phyloP scores from a whole-genome alignment of 2,329 filamentous ascomycete species.

The Huntiella abstrusa region DNA sequence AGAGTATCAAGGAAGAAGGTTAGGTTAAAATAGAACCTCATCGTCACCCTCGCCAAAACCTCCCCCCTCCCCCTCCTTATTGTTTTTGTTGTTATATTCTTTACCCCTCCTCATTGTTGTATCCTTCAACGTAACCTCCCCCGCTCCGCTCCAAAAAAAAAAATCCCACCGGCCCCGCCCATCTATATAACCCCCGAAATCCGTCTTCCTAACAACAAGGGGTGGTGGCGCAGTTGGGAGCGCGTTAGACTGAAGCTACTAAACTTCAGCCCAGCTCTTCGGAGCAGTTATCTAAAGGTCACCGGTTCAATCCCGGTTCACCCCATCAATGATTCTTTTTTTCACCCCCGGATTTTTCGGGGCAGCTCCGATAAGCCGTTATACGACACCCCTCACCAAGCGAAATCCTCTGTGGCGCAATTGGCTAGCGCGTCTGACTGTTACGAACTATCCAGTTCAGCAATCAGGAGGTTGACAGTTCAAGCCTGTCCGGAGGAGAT shows the following conservation, averaged over 20 bases:
- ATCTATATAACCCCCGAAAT: no score
- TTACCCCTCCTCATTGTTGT: no score
- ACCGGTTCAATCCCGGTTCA: constrained; percentile 11
- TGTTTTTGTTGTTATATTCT: no score
- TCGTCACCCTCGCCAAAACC: no score
- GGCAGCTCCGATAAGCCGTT: no score
- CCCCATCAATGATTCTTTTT: constrained; percentile 1
- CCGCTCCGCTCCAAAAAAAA: no score
- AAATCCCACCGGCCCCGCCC: no score
- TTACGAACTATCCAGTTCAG: constrained; percentile 19
- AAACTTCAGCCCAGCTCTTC: neutral
- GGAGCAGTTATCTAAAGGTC: constrained; percentile 8
- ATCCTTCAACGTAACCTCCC: no score
- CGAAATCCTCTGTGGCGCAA: constrained; percentile 22
- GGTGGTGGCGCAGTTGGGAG: constrained; percentile 5
- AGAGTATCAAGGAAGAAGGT: no score
- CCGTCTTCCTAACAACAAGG: neutral
- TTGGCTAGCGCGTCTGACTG: constrained; percentile 43
- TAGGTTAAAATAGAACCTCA: no score
- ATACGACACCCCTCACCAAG: neutral
- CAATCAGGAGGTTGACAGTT: constrained; percentile 12
- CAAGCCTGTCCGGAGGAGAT: constrained; percentile 12
- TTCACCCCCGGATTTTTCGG: neutral
- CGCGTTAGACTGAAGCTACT: constrained; percentile 1
- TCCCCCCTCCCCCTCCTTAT: no score